Evolutionary conservation across 306 rosid species (phyloP).

Genomic region (Cucurbita pepo): DNA sequence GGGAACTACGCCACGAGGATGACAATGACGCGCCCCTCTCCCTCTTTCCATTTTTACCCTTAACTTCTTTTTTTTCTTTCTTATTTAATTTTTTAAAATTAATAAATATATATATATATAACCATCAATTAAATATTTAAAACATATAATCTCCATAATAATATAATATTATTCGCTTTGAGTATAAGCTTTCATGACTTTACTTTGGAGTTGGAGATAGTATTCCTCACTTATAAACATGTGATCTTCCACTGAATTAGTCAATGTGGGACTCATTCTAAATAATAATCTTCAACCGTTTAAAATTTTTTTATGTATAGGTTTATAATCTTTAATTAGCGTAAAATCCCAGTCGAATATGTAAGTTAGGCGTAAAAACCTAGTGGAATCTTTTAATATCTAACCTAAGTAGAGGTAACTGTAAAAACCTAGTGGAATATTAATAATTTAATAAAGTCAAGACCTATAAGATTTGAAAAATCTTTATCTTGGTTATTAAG

Average conservation of each 20-base stretch:
- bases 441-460: background rate
- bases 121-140: no score
- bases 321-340: background rate
- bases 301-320: background rate
- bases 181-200: no score
- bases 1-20: slow-evolving; percentile 5
- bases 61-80: background rate
- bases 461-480: background rate
- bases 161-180: no score
- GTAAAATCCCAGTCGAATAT: background rate
- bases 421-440: background rate
- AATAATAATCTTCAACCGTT: no score
- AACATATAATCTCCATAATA: no score
- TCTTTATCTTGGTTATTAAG: background rate
- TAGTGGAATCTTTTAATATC: background rate
- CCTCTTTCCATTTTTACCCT: background rate
- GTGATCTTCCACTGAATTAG: no score
- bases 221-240: no score
- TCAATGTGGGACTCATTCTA: no score
- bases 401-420: background rate
- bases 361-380: background rate
- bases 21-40: background rate
- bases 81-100: no score
- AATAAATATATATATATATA: no score
- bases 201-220: no score